These are phyloP conservation scores for Xylariomycetidae sp. DNA, from an alignment of 2,329 filamentous ascomycete species.

Conservation along the genomic window DNA sequence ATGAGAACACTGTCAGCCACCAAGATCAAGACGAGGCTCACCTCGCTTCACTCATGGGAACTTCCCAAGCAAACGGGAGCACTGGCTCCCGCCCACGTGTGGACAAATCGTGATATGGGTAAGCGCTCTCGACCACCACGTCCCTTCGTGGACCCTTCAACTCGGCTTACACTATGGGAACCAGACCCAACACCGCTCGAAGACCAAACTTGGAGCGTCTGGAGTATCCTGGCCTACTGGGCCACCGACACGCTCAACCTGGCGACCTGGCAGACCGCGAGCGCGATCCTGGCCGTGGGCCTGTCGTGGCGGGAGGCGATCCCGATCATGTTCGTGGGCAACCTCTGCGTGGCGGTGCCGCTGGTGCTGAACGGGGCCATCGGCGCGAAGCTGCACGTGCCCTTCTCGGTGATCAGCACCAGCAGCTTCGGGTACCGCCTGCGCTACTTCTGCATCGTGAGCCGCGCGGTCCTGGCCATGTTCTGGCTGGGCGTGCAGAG, in stretches of 20 bases:
- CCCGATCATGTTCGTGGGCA: conserved; percentile 48
- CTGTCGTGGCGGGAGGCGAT: conserved; percentile 30
- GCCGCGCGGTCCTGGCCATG: conserved; percentile 38
- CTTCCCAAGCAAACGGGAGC: conserved; percentile 41
- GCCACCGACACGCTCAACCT: conserved; percentile 30
- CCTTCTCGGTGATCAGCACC: conserved; percentile 39
- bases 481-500: conserved; percentile 54
- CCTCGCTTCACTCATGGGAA: conserved; percentile 37
- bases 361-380: conserved; percentile 44
- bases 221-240: conserved; percentile 32
- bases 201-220: conserved; percentile 32
- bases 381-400: conserved; percentile 40
- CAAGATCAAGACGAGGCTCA: conserved; percentile 31
- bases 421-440: conserved; percentile 42
- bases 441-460: conserved; percentile 32
- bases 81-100: conserved; percentile 38
- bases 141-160: not conserved
- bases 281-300: conserved; percentile 29
- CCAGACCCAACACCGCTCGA: conserved; percentile 29
- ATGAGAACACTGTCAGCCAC: conserved; percentile 17
- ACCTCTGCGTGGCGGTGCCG: conserved; percentile 50
- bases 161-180: conserved; percentile 6
- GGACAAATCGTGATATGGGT: conserved; percentile 31
- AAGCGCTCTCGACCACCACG: conserved; percentile 11
- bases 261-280: conserved; percentile 29